phyloP scores from a whole-genome alignment of 164 flowering plant genomes.

The Annona squamosa region DNA sequence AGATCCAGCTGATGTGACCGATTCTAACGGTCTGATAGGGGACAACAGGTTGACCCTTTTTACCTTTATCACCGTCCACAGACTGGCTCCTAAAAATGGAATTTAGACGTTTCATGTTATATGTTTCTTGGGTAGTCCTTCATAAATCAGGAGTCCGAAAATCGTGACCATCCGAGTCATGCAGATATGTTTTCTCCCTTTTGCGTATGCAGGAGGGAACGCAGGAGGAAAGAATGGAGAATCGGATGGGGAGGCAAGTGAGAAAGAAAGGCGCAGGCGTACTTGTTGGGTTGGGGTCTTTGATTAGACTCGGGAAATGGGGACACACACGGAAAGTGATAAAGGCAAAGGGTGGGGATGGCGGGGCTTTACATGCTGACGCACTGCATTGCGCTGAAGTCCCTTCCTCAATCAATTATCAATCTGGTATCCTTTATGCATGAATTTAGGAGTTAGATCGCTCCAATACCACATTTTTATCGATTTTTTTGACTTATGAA shows the following conservation, averaged over 20 bases:
- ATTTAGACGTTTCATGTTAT: background rate
- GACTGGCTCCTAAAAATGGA: background rate
- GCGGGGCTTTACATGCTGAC: conserved; percentile 1
- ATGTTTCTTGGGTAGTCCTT: background rate
- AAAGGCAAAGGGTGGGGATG: background rate
- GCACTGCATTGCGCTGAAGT: background rate
- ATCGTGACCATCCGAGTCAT: background rate
- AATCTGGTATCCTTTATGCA: background rate
- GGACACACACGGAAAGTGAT: background rate
- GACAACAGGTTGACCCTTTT: background rate
- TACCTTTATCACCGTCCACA: background rate
- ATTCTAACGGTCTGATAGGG: background rate
- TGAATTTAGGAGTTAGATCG: background rate
- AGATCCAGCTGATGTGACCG: background rate
- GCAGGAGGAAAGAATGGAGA: background rate
- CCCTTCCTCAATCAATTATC: background rate
- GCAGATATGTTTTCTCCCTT: background rate
- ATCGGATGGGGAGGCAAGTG: background rate
- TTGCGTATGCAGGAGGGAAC: background rate
- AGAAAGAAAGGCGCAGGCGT: background rate
- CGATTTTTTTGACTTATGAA: background rate
- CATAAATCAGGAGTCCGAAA: background rate
- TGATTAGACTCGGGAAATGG: background rate
- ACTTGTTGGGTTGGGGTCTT: background rate
- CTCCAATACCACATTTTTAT: background rate